These are phyloP conservation scores for Nasturtium officinale DNA, from an alignment of 345 rosid species.

Conservation along the genomic window DNA sequence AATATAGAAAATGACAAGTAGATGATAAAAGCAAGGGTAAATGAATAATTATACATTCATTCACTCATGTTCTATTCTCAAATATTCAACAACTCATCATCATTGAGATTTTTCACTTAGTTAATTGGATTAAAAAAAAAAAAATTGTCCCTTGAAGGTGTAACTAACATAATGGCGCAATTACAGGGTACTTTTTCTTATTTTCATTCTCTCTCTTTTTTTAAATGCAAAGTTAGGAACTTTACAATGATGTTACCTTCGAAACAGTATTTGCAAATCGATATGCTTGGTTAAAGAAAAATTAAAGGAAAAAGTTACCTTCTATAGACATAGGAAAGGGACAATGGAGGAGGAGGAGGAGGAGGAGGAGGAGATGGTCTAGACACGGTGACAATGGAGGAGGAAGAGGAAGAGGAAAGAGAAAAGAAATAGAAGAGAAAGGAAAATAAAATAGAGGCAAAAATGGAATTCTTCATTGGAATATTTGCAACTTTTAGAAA, in stretches of 20 bases:
- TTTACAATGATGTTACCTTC: slow-evolving; percentile 38
- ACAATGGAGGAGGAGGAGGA: slow-evolving; percentile 24
- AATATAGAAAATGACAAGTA: slow-evolving; percentile 21
- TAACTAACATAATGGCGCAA: slow-evolving; percentile 53
- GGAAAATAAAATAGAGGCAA: slow-evolving; percentile 31
- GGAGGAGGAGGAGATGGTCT: slow-evolving; percentile 21
- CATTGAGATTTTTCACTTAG: slow-evolving; percentile 34
- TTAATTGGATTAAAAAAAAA: slow-evolving; percentile 47
- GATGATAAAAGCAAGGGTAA: slow-evolving; percentile 34
- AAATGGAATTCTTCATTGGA: slow-evolving; percentile 42
- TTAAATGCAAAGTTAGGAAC: slow-evolving; percentile 32
- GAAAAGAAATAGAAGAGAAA: slow-evolving; percentile 21
- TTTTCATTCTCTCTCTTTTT: slow-evolving; percentile 12
- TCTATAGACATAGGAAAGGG: slow-evolving; percentile 14
- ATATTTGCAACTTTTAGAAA: slow-evolving; percentile 29
- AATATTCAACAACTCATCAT: slow-evolving; percentile 55
- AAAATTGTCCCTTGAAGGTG: slow-evolving; percentile 23
- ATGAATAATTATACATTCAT: slow-evolving; percentile 44
- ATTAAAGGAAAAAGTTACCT: slow-evolving; percentile 1
- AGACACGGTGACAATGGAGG: slow-evolving; percentile 15
- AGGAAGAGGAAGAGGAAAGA: slow-evolving; percentile 19
- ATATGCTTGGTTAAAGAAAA: not conserved
- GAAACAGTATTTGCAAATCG: slow-evolving; percentile 9
- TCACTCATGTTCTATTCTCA: slow-evolving; percentile 43
- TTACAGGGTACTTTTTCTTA: slow-evolving; percentile 45